phyloP scores from a whole-genome alignment of 164 flowering plant species.

The Malania oleifera region DNA sequence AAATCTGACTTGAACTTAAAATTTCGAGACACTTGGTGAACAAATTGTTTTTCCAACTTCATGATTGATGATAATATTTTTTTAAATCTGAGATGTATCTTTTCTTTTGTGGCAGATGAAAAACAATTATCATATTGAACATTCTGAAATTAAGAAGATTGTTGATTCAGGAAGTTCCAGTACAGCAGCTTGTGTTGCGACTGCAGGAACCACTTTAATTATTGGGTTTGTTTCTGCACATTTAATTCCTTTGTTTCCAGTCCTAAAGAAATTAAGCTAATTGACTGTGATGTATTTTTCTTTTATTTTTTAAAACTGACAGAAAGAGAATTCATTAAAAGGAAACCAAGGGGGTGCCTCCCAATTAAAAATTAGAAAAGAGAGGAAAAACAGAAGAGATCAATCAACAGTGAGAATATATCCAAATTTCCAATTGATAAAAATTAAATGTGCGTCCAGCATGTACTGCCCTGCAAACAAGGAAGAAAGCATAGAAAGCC shows the following conservation, averaged over 20 bases:
- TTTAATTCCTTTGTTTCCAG: neutral
- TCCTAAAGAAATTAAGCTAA: neutral
- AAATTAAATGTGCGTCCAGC: too few relatives aligned
- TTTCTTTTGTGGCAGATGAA: conserved; percentile 58
- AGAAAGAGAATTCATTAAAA: too few relatives aligned
- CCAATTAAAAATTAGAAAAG: too few relatives aligned
- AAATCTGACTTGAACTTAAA: neutral
- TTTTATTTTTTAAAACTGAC: too few relatives aligned
- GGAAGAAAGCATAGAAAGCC: too few relatives aligned
- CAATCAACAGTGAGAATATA: too few relatives aligned
- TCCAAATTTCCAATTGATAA: too few relatives aligned
- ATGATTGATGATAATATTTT: neutral
- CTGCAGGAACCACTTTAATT: conserved; percentile 76
- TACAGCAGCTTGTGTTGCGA: conserved; percentile 57
- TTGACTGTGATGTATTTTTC: neutral
- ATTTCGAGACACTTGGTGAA: neutral
- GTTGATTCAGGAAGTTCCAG: conserved; percentile 45
- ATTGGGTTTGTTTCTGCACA: conserved; percentile 58
- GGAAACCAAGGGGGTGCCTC: too few relatives aligned
- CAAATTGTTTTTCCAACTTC: neutral
- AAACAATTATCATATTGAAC: conserved; percentile 35
- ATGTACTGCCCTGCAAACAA: too few relatives aligned
- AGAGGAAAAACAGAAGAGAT: too few relatives aligned
- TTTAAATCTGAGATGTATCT: conserved; percentile 8
- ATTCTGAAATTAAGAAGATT: conserved; percentile 63